Percentiles rank a stretch among this genome's conserved stretches.
Evolutionary conservation across 106 monocot species (phyloP).

Genomic region (Hemerocallis citrina): DNA sequence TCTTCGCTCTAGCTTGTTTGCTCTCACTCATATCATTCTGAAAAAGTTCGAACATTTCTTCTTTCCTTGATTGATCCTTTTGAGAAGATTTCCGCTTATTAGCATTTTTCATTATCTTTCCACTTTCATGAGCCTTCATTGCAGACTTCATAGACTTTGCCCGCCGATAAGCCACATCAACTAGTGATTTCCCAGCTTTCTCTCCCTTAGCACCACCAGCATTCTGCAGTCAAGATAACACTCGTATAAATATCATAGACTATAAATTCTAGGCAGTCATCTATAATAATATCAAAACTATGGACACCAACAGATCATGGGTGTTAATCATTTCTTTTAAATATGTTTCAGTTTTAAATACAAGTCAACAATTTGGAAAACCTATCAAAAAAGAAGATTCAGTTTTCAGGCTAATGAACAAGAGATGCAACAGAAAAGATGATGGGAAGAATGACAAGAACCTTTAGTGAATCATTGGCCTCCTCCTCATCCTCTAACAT

Average conservation of each 20-base stretch:
- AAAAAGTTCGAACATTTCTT: constrained; percentile 90
- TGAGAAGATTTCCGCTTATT: constrained; percentile 15
- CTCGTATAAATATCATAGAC: neutral
- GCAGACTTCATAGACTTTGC: constrained; percentile 78
- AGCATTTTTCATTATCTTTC: constrained; percentile 26
- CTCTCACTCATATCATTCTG: constrained; percentile 78
- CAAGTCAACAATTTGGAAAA: neutral
- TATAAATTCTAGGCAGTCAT: too few relatives aligned
- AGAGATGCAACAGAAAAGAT: neutral
- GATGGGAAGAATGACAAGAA: constrained; percentile 5
- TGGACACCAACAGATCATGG: too few relatives aligned
- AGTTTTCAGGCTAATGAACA: neutral
- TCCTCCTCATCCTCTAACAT: constrained; percentile 57
- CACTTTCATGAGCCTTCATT: constrained; percentile 34
- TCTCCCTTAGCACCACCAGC: constrained; percentile 33
- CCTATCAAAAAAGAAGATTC: neutral
- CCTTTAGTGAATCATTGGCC: constrained; percentile 32
- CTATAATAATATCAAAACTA: too few relatives aligned
- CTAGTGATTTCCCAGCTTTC: constrained; percentile 55
- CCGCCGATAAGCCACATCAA: constrained; percentile 60
- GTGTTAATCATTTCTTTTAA: too few relatives aligned
- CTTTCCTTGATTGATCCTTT: constrained; percentile 45
- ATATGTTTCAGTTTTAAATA: too few relatives aligned
- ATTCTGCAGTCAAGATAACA: constrained; percentile 35
- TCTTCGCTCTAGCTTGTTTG: constrained; percentile 34